Percentiles rank a stretch among this genome's conserved stretches.
phyloP scores from a whole-genome alignment of 768 basidiomycete species.

The Russula sp. region DNA sequence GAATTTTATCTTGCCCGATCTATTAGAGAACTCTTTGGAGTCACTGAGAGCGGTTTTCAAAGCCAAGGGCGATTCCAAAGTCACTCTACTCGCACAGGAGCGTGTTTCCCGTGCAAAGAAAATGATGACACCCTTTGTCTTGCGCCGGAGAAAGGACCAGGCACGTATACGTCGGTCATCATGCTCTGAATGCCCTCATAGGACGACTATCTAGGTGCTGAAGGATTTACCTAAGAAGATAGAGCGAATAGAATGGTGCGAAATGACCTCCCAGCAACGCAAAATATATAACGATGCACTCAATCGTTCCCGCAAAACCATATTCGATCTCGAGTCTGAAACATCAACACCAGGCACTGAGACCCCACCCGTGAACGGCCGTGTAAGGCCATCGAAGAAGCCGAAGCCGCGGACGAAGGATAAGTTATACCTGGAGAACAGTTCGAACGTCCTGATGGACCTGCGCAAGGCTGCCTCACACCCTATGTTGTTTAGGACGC shows the following conservation, averaged over 20 bases:
- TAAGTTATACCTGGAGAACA: slow-evolving; percentile 70
- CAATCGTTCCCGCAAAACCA: slow-evolving; percentile 74
- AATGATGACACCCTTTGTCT: slow-evolving; percentile 99
- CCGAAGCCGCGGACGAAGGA: slow-evolving; percentile 44
- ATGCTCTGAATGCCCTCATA: background rate
- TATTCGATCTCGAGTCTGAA: slow-evolving; percentile 43
- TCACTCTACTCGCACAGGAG: slow-evolving; percentile 83
- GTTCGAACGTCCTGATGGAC: slow-evolving; percentile 94
- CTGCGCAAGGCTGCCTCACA: slow-evolving; percentile 94
- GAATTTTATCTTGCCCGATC: slow-evolving; percentile 93
- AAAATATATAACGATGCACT: slow-evolving; percentile 82
- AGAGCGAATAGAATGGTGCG: slow-evolving; percentile 93
- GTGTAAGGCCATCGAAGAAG: slow-evolving; percentile 39
- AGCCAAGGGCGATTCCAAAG: slow-evolving; percentile 86
- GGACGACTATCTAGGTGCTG: slow-evolving; percentile 51
- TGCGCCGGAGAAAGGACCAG: slow-evolving; percentile 95
- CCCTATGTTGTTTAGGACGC: slow-evolving; percentile 89
- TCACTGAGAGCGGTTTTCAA: slow-evolving; percentile 93
- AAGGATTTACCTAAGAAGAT: slow-evolving; percentile 89
- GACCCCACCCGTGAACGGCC: slow-evolving; percentile 27
- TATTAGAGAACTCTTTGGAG: slow-evolving; percentile 71
- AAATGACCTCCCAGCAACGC: slow-evolving; percentile 77
- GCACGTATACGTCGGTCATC: slow-evolving; percentile 30
- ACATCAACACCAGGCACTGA: slow-evolving; percentile 27
- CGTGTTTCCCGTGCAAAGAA: slow-evolving; percentile 93